phyloP scores from a whole-genome alignment of 2,329 filamentous ascomycete genomes.

The Fusarium haematococcum region DNA sequence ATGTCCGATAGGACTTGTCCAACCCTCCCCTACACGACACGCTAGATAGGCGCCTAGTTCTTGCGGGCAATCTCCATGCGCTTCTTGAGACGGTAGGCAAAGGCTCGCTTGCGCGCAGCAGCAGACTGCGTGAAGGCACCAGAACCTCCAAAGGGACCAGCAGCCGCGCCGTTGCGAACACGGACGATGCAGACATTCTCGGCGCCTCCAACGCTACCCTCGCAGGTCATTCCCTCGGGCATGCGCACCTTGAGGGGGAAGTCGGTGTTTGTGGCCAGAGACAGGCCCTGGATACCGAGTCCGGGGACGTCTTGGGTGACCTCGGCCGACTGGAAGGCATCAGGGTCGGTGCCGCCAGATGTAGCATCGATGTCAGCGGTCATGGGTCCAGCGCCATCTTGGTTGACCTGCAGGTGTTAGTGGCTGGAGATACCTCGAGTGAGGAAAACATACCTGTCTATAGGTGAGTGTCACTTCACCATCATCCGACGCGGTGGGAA shows the following conservation, averaged over 20 bases:
- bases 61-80: slow-evolving; percentile 49
- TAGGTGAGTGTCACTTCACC: slow-evolving; percentile 73
- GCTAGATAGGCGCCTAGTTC: slow-evolving; percentile 7
- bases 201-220: slow-evolving; percentile 68
- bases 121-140: slow-evolving; percentile 73
- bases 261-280: slow-evolving; percentile 69
- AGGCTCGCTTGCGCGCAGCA: slow-evolving; percentile 70
- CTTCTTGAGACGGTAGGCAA: slow-evolving; percentile 62
- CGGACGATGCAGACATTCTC: slow-evolving; percentile 74
- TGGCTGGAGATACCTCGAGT: slow-evolving; percentile 5
- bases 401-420: slow-evolving; percentile 68
- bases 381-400: slow-evolving; percentile 75
- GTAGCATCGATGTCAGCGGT: slow-evolving; percentile 71
- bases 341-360: slow-evolving; percentile 70
- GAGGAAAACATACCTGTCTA: slow-evolving; percentile 56
- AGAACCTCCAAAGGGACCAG: slow-evolving; percentile 75
- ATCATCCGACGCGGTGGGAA: slow-evolving; percentile 71
- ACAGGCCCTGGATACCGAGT: slow-evolving; percentile 66
- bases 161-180: slow-evolving; percentile 70
- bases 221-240: slow-evolving; percentile 76
- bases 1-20: background rate
- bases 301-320: slow-evolving; percentile 73
- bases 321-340: slow-evolving; percentile 69
- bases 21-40: background rate
- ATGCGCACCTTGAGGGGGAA: slow-evolving; percentile 75